Evolutionary conservation across 2,329 filamentous ascomycete genomes (phyloP), one percentile per base, ranked within the genome.

Genomic region (Paraphoma chrysanthemicola): DNA sequence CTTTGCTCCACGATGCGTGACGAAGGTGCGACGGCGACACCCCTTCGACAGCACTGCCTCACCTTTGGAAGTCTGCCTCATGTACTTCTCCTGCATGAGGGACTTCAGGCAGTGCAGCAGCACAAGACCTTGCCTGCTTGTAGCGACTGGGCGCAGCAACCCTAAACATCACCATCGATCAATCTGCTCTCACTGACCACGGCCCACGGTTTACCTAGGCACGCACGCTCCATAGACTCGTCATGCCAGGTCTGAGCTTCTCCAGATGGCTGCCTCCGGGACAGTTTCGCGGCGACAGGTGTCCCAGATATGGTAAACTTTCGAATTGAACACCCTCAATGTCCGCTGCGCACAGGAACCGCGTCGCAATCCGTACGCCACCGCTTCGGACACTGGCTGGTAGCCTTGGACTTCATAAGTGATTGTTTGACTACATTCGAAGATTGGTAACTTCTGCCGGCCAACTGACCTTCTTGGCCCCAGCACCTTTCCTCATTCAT

Each of bases 91-190:
- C 51, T 57, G 44, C 42, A 50, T 51, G 43, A 38, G 41, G 44
- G 46, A 53, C 47, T 14, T 31, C 29, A 44, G 60, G 57, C 57
- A 57, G 57, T 59, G 59, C 53, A 54, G 30, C 30, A 2, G 9
- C 9, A 14, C 33, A 36, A 36, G 33, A 36, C 33, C 14, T 17
- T 53, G 44, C 53, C 48, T 58, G 43, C 31, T 28, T 11, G n/a
- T 38, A 33, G n/a, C 41, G 41, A 29, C 18, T 18, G 14, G 14
- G n/a, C 17, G 43, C 43, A 29, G 33, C 45, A 38, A 38, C 29
- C 14, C 30, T 9, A 33, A 17, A 4, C 12, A 48, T 28, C 33
- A 9, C 18, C 10, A n/a, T 36, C 33, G 33, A 36, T 36, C 33
- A 23, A 23, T 23, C 23, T 23, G 23, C 23, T 23, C 23, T 23